Evolutionary conservation across 306 rosid genomes (phyloP).

Genomic region (Chamaecrista fasciculata): DNA sequence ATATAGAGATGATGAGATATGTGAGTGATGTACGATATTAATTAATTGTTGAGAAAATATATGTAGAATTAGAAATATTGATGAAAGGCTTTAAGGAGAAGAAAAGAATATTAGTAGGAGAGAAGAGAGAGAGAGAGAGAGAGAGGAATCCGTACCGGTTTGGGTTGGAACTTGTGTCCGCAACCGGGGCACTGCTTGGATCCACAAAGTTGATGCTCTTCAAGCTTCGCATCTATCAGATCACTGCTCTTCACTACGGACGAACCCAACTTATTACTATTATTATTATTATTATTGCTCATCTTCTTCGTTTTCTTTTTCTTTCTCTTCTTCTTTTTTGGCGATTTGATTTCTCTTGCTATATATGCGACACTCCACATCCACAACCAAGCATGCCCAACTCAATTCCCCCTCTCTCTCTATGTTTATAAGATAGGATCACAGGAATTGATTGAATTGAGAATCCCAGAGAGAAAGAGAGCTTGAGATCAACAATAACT

Average conservation of each 20-base stretch:
- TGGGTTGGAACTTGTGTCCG: constrained; percentile 83
- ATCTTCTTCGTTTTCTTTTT: constrained; percentile 45
- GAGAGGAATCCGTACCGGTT: constrained; percentile 57
- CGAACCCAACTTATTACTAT: too few relatives aligned
- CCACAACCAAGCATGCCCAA: constrained; percentile 39
- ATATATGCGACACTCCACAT: constrained; percentile 28
- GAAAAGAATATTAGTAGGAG: constrained; percentile 39
- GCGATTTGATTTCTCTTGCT: constrained; percentile 25
- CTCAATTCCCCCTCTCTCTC: constrained; percentile 22
- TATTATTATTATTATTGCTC: too few relatives aligned
- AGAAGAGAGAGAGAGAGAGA: background rate
- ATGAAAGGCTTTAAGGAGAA: constrained; percentile 39
- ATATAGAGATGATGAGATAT: too few relatives aligned
- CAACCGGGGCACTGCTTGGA: constrained; percentile 97
- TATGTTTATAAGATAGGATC: background rate
- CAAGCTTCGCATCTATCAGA: constrained; percentile 95
- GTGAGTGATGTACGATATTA: too few relatives aligned
- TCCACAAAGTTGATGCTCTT: constrained; percentile 94
- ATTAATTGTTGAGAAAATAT: too few relatives aligned
- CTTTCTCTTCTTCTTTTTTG: constrained; percentile 13
- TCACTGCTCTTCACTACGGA: constrained; percentile 76
- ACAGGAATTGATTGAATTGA: constrained; percentile 3
- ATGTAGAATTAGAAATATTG: too few relatives aligned
- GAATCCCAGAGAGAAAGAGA: background rate
- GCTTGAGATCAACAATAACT: too few relatives aligned